Conservation (phyloP, 2,329 filamentous ascomycete species). For the Scedosporium dehoogii region DNA sequence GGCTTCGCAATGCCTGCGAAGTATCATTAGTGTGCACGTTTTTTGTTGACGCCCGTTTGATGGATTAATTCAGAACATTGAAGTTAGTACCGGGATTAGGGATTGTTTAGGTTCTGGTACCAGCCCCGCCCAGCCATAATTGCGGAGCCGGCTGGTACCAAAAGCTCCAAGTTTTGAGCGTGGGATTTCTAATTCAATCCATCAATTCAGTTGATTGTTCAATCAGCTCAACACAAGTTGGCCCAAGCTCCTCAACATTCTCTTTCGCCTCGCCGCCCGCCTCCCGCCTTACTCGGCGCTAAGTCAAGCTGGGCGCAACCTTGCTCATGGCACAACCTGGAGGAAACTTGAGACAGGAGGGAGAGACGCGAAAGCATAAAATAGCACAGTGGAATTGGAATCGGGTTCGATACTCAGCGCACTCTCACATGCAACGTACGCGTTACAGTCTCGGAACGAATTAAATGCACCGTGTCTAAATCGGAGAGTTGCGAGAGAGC, state of each 20-base stretch:
- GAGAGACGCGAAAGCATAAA: background rate
- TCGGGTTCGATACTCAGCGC: no score
- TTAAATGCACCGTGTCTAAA: no score
- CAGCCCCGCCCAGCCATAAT: background rate
- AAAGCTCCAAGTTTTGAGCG: background rate
- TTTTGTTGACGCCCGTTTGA: background rate
- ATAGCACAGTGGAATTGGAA: no score
- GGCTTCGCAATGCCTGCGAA: no score
- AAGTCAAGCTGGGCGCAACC: background rate
- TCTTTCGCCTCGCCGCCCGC: background rate
- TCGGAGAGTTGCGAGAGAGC: no score
- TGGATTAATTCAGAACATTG: background rate
- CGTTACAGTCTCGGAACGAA: no score
- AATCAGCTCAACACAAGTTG: slow-evolving; percentile 4
- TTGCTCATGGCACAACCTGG: background rate
- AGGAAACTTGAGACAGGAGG: background rate
- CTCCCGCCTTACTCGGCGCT: background rate
- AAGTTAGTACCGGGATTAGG: background rate
- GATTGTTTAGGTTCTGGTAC: background rate
- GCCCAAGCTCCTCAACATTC: slow-evolving; percentile 8
- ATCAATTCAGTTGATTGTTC: background rate
- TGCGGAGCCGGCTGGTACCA: background rate
- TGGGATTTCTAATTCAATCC: background rate
- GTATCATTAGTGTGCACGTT: no score
- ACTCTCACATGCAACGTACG: no score